Percentiles rank a stretch among this genome's conserved stretches.
Evolutionary conservation across 768 basidiomycete species (phyloP).

Genomic region (Collybiopsis luxurians): DNA sequence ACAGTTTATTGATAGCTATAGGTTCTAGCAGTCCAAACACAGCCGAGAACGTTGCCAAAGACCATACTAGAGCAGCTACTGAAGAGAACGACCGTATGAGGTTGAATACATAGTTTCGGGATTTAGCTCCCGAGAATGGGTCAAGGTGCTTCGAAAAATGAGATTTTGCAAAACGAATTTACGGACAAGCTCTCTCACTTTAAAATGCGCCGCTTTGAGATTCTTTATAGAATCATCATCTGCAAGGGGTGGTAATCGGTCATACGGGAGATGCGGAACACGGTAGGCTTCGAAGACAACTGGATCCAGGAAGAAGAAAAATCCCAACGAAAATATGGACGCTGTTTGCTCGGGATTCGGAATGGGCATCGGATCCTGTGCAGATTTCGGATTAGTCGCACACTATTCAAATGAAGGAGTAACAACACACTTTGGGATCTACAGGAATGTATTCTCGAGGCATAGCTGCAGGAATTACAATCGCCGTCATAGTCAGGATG

Average conservation of each 20-base stretch:
- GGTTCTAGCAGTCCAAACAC: conserved; percentile 30
- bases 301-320: conserved; percentile 28
- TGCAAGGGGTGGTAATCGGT: conserved; percentile 51
- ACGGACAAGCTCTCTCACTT: not conserved
- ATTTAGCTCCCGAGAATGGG: conserved; percentile 34
- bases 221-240: conserved; percentile 48
- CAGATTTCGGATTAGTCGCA: conserved; percentile 7
- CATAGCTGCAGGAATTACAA: conserved; percentile 38
- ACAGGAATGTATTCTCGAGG: conserved; percentile 43
- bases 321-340: conserved; percentile 24
- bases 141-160: conserved; percentile 30
- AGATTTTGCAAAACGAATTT: not conserved
- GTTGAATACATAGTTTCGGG: conserved; percentile 43
- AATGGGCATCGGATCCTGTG: conserved; percentile 8
- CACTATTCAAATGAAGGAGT: no score
- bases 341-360: conserved; percentile 32
- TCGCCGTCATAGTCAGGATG: conserved; percentile 33
- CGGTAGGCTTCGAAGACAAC: conserved; percentile 6
- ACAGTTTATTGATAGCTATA: conserved; percentile 37
- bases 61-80: conserved; percentile 26
- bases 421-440: conserved; percentile 33
- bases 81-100: conserved; percentile 35
- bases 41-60: conserved; percentile 23
- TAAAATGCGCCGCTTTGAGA: conserved; percentile 3
- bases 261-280: conserved; percentile 16